Conservation (phyloP, 805 yeast species). For the Clavispora asparagi region DNA sequence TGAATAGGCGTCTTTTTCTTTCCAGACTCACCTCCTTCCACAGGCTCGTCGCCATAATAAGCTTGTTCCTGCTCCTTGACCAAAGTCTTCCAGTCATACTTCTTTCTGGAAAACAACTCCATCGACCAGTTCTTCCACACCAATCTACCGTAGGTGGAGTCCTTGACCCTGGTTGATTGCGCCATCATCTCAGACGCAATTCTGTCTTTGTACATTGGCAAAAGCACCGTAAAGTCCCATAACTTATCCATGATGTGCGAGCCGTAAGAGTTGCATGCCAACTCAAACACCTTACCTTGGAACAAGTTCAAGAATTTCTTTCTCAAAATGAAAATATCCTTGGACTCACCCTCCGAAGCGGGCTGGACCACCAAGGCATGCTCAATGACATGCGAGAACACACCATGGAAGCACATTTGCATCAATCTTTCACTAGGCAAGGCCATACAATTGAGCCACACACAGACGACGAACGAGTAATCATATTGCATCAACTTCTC, state of each 20-base stretch:
- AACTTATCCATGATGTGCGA: constrained; percentile 84
- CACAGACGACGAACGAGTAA: constrained; percentile 48
- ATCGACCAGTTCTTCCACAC: constrained; percentile 96
- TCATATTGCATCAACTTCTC: constrained; percentile 72
- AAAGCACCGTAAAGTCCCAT: constrained; percentile 72
- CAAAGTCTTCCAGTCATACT: constrained; percentile 75
- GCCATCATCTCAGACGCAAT: constrained; percentile 63
- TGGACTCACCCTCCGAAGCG: constrained; percentile 38
- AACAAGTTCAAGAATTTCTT: constrained; percentile 66
- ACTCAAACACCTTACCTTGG: constrained; percentile 46
- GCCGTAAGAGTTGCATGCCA: constrained; percentile 83
- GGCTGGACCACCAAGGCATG: constrained; percentile 43
- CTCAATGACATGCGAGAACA: constrained; percentile 86
- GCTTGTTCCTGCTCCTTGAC: constrained; percentile 44
- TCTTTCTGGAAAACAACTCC: constrained; percentile 71
- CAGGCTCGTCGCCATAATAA: constrained; percentile 17
- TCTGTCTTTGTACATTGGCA: constrained; percentile 82
- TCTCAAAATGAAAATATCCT: constrained; percentile 49
- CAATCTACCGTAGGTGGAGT: constrained; percentile 77
- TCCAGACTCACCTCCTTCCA: constrained; percentile 7
- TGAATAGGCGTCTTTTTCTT: constrained; percentile 35
- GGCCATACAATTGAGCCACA: constrained; percentile 55
- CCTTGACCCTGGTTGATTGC: constrained; percentile 66
- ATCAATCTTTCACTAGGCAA: constrained; percentile 57
- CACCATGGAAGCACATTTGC: constrained; percentile 83